Evolutionary conservation across 441 rosid genomes (phyloP).

Genomic region (Corymbia calophylla): DNA sequence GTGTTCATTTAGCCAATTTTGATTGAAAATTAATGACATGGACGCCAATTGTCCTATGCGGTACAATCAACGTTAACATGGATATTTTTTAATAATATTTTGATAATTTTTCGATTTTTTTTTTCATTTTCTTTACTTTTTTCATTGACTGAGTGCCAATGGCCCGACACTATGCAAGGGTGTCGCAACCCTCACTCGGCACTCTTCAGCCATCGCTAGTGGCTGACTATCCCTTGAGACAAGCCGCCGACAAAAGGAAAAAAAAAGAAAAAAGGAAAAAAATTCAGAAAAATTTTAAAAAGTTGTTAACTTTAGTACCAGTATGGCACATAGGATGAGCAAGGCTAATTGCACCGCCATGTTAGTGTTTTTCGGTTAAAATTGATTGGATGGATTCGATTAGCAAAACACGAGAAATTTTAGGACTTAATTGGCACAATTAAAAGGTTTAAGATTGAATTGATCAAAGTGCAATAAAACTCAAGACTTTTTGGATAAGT

Average conservation of each 20-base stretch:
- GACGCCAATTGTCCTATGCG: fast-evolving
- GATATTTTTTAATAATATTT: no score
- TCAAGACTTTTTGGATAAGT: no score
- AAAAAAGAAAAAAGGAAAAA: fast-evolving
- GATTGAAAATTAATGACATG: no score
- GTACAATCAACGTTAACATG: background rate
- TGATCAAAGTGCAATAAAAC: fast-evolving
- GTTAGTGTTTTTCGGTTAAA: fast-evolving
- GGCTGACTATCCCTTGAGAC: background rate
- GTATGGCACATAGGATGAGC: fast-evolving
- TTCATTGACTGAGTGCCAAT: fast-evolving
- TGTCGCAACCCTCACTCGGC: background rate
- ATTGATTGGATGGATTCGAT: fast-evolving
- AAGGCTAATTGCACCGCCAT: fast-evolving
- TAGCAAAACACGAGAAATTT: background rate
- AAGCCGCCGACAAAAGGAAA: fast-evolving
- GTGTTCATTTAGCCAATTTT: fast-evolving
- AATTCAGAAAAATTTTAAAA: no score
- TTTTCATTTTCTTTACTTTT: no score
- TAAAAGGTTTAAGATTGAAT: no score
- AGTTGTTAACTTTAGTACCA: fast-evolving
- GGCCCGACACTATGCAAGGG: background rate
- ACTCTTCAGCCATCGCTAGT: background rate
- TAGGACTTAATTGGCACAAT: no score
- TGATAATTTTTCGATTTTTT: background rate